phyloP scores from a whole-genome alignment of 225 moss, liverwort and hornwort species.

The Marchantia paleacea region DNA sequence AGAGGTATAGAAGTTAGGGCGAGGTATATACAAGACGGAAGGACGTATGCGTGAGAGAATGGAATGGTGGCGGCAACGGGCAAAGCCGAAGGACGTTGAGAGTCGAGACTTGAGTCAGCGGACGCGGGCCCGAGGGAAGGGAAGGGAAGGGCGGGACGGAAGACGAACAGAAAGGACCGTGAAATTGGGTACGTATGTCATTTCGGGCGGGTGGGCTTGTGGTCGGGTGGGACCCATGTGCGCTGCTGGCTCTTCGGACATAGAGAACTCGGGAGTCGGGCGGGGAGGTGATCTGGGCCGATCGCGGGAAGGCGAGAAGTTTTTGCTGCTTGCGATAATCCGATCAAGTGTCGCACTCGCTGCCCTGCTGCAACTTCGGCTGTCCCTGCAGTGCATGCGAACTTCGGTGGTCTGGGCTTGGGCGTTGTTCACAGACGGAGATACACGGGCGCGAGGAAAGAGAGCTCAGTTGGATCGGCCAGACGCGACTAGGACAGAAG shows the following conservation, averaged over 20 bases:
- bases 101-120: too few species aligned
- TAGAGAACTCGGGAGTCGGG: neutral
- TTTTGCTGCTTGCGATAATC: neutral
- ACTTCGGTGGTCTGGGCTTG: too few species aligned
- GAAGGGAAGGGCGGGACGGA: too few species aligned
- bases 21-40: too few species aligned
- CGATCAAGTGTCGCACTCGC: neutral
- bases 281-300: neutral
- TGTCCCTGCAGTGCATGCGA: neutral
- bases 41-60: too few species aligned
- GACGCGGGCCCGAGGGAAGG: too few species aligned
- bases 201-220: too few species aligned
- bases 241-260: neutral
- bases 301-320: neutral
- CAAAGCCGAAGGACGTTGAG: too few species aligned
- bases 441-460: neutral
- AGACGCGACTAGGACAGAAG: neutral
- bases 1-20: too few species aligned
- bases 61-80: too few species aligned
- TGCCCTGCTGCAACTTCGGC: neutral
- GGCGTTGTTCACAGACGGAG: neutral
- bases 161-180: too few species aligned
- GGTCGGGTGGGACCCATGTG: neutral
- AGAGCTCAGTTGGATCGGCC: neutral
- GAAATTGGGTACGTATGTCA: too few species aligned